Percentiles rank a stretch among this genome's conserved stretches.
These are phyloP conservation scores for Xerocomellus amylosporus DNA, from an alignment of 768 basidiomycete genomes.

Conservation along the genomic window DNA sequence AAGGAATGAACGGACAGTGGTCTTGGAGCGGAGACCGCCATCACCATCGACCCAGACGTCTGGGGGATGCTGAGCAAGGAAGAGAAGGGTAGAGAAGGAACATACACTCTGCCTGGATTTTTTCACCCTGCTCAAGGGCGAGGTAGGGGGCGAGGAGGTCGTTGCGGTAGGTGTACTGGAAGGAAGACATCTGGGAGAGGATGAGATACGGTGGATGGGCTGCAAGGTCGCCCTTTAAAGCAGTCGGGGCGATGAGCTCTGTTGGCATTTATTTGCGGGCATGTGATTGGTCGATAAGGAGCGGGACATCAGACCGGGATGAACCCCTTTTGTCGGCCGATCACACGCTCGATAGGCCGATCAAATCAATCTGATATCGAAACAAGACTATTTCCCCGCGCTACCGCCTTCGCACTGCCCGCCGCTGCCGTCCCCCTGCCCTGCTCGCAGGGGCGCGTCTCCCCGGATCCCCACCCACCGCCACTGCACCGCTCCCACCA, in stretches of 20 bases:
- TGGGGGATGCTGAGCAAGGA: constrained; percentile 32
- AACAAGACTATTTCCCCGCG: constrained; percentile 20
- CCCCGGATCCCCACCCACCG: constrained; percentile 18
- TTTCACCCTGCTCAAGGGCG: constrained; percentile 83
- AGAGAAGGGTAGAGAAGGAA: neutral
- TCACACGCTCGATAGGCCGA: neutral
- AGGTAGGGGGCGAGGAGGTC: constrained; percentile 90
- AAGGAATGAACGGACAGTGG: constrained; percentile 57
- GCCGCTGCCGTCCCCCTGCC: constrained; percentile 65
- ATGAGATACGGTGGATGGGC: neutral
- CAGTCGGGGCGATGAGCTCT: constrained; percentile 8
- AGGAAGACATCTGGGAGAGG: constrained; percentile 21
- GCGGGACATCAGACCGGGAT: neutral
- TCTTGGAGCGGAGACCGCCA: constrained; percentile 92
- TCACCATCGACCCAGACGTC: constrained; percentile 99
- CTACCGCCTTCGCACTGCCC: constrained; percentile 47
- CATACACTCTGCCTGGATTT: constrained; percentile 92
- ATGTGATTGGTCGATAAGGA: constrained; percentile 33
- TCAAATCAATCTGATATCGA: neutral
- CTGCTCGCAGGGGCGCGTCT: constrained; percentile 43
- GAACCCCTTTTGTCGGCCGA: constrained; percentile 5
- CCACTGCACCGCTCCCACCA: constrained; percentile 44
- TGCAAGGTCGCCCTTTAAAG: constrained; percentile 25
- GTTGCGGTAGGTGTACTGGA: constrained; percentile 55
- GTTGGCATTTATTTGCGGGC: constrained; percentile 27